Percentiles rank a stretch among this genome's conserved stretches.
phyloP scores from a whole-genome alignment of 768 basidiomycete species.

The Trametes cinnabarina region DNA sequence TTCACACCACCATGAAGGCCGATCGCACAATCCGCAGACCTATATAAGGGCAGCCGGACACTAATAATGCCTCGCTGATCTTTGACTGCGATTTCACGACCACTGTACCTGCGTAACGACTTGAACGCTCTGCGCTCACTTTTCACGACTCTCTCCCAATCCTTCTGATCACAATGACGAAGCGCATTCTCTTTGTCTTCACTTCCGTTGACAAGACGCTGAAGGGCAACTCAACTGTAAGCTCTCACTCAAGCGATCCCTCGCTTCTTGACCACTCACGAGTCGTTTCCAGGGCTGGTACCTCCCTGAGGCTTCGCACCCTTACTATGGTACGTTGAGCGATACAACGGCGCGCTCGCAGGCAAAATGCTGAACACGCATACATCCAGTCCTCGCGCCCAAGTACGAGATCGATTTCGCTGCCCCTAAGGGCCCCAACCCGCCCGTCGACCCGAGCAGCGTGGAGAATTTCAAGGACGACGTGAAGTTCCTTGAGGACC shows the following conservation, averaged over 20 bases:
- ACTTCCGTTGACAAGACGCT: conserved; percentile 64
- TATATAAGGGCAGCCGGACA: neutral
- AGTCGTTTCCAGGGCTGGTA: conserved; percentile 61
- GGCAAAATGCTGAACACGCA: neutral
- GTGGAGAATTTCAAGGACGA: conserved; percentile 56
- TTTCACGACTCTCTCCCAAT: neutral
- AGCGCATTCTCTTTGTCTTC: conserved; percentile 66
- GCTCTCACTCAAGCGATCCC: too few species aligned
- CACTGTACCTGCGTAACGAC: neutral
- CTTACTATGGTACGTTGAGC: conserved; percentile 29
- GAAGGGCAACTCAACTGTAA: conserved; percentile 49
- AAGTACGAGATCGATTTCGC: conserved; percentile 45
- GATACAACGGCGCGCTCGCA: too few species aligned
- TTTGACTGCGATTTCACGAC: neutral
- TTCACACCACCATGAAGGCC: neutral
- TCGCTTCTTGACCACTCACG: too few species aligned
- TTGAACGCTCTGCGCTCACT: neutral
- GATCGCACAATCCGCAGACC: neutral
- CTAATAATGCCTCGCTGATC: neutral
- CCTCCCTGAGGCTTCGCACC: conserved; percentile 55
- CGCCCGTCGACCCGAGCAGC: conserved; percentile 62
- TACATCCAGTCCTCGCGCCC: conserved; percentile 29
- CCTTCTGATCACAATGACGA: conserved; percentile 17
- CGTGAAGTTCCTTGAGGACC: conserved; percentile 58
- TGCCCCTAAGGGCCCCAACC: conserved; percentile 53